A percentile compares a stretch with the other conserved stretches of the same genome.
Evolutionary conservation across 2,329 filamentous ascomycete species (phyloP).

Genomic region (Diaporthe sp.): DNA sequence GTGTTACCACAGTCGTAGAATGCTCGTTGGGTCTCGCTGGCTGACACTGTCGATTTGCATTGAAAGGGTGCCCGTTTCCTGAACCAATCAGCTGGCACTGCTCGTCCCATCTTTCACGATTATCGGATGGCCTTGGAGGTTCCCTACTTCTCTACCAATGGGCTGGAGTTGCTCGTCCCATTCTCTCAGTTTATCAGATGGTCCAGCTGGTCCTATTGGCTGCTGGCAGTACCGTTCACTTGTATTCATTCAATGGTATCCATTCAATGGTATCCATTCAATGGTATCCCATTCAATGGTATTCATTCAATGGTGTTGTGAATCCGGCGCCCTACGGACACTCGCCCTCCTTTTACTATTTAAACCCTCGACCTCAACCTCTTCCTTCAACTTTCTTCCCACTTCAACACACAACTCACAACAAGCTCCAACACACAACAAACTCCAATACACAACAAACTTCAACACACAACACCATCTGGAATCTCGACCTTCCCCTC

Average conservation of each 20-base stretch:
- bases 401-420: neutral
- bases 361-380: neutral
- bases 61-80: neutral
- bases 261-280: too few relatives aligned
- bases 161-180: neutral
- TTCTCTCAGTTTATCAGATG: neutral
- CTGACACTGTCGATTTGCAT: neutral
- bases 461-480: neutral
- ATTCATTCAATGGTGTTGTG: neutral
- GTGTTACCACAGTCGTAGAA: neutral
- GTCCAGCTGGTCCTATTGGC: neutral
- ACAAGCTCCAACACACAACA: neutral
- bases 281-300: too few relatives aligned
- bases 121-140: neutral
- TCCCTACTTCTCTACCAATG: neutral
- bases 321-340: neutral
- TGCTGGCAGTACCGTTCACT: neutral
- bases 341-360: neutral
- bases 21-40: neutral
- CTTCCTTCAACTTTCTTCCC: neutral
- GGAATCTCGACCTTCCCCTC: neutral
- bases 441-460: neutral
- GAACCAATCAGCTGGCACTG: neutral
- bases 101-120: neutral
- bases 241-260: neutral